Conservation (phyloP, 441 rosid species). For the Populus tomentosa region DNA sequence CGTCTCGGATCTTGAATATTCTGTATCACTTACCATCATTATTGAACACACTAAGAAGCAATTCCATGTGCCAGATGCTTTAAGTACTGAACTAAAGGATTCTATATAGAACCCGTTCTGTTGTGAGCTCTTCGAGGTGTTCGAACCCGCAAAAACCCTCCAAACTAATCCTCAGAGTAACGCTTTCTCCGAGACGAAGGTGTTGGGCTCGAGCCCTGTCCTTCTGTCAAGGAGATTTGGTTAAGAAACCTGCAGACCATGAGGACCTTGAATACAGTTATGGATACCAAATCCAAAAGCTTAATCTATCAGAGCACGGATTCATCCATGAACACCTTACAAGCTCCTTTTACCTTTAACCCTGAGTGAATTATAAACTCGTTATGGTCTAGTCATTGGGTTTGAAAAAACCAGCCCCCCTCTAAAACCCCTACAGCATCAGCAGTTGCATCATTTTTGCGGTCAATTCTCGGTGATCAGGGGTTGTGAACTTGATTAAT, state of each 20-base stretch:
- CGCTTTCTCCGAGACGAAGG: no score
- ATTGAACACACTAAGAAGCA: background rate
- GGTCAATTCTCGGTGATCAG: slow-evolving; percentile 2
- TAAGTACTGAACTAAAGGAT: background rate
- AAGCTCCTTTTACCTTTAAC: no score
- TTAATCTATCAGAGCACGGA: no score
- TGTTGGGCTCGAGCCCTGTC: no score
- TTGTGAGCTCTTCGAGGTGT: background rate
- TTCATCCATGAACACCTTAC: background rate
- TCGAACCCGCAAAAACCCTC: no score
- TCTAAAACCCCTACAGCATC: no score
- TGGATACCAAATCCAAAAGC: background rate
- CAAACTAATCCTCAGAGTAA: no score
- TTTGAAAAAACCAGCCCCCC: no score
- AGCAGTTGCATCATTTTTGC: no score
- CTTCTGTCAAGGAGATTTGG: background rate
- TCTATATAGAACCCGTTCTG: background rate
- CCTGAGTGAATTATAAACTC: no score
- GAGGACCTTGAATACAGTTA: background rate
- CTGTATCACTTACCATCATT: background rate
- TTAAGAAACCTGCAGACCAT: background rate
- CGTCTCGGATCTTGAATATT: background rate
- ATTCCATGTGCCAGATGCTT: background rate
- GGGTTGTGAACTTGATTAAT: slow-evolving; percentile 4
- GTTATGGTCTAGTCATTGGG: no score